phyloP scores from a whole-genome alignment of 345 rosid genomes.

The Euphorbia pulcherrima region DNA sequence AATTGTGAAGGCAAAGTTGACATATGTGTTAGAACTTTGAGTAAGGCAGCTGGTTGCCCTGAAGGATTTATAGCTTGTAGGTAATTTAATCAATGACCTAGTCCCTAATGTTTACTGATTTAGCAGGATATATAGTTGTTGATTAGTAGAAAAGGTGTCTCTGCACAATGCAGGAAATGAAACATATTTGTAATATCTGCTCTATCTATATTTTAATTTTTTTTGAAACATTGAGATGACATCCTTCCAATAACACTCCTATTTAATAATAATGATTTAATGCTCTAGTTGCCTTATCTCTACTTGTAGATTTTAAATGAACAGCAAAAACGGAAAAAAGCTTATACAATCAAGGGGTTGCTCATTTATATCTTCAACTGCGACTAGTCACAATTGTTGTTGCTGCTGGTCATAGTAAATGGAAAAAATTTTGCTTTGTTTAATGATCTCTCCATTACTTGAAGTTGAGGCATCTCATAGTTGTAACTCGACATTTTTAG shows the following conservation, averaged over 20 bases:
- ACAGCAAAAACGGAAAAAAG: slow-evolving; percentile 87
- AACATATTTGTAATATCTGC: no score
- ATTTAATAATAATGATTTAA: not conserved
- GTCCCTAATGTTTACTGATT: not conserved
- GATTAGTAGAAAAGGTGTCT: no score
- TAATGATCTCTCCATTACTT: no score
- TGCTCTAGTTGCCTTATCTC: not conserved
- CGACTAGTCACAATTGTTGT: slow-evolving; percentile 72
- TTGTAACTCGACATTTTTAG: no score
- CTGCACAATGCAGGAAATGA: no score
- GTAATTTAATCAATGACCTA: slow-evolving; percentile 28
- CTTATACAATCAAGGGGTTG: slow-evolving; percentile 87
- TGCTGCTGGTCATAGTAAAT: slow-evolving; percentile 78
- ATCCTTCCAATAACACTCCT: not conserved
- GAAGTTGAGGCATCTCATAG: no score
- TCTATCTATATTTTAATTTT: no score
- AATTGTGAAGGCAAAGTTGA: slow-evolving; percentile 78
- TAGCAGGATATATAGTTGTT: slow-evolving; percentile 8
- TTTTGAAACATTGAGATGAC: no score
- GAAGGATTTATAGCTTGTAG: slow-evolving; percentile 98
- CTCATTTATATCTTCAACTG: slow-evolving; percentile 85
- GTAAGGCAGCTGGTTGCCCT: slow-evolving; percentile 98
- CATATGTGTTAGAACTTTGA: slow-evolving; percentile 81
- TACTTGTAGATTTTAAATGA: slow-evolving; percentile 16
- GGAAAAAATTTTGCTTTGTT: no score